Percentiles rank a stretch among this genome's conserved stretches.
Conservation (phyloP, 768 basidiomycete genomes). For the Fomitopsis serialis region DNA sequence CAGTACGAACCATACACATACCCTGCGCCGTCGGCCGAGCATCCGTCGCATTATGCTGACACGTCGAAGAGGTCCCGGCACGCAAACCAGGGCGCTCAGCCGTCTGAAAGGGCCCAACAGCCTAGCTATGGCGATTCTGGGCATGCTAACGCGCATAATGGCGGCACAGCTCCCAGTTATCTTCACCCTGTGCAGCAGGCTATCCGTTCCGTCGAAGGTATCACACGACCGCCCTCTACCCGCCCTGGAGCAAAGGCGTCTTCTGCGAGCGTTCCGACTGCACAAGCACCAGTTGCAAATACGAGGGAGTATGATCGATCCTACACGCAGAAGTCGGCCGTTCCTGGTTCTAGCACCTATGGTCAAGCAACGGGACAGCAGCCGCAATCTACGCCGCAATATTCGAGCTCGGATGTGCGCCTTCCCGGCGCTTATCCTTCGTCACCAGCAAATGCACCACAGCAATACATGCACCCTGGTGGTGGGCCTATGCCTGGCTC, state of each 20-base stretch:
- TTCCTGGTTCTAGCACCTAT: neutral
- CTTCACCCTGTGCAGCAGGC: conserved; percentile 7
- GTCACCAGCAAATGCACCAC: neutral
- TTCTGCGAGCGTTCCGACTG: neutral
- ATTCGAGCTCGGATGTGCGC: neutral
- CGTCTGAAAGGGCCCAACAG: neutral
- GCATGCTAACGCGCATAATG: neutral
- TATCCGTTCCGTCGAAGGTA: conserved; percentile 2
- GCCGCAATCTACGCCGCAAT: neutral
- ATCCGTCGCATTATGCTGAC: neutral
- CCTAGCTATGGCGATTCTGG: neutral
- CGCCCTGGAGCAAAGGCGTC: neutral
- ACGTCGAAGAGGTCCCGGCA: neutral
- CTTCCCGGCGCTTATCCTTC: neutral
- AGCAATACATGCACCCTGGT: neutral
- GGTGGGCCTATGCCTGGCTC: neutral
- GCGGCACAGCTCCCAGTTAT: neutral
- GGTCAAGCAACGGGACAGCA: neutral
- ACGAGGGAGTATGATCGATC: neutral
- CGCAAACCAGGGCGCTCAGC: neutral
- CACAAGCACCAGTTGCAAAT: neutral
- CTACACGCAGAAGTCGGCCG: neutral
- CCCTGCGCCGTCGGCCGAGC: neutral
- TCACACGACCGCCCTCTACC: conserved; percentile 3
- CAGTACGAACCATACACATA: neutral